A percentile compares a stretch with the other conserved stretches of the same genome.
These are phyloP conservation scores for Pyricularia grisea DNA, from an alignment of 2,329 filamentous ascomycete species.

Conservation along the genomic window DNA sequence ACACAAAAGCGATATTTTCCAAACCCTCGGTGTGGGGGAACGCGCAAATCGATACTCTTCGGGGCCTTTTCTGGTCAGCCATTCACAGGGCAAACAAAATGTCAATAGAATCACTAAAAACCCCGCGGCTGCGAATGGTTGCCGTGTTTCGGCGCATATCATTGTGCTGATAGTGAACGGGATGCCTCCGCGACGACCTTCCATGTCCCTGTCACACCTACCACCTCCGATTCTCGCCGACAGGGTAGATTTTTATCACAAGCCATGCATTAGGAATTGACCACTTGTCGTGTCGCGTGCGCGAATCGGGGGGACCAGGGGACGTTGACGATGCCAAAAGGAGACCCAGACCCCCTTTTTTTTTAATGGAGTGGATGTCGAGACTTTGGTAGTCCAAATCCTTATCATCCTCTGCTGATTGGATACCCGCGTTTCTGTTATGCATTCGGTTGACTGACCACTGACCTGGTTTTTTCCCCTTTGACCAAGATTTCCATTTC, in stretches of 20 bases:
- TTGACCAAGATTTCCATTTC: background rate
- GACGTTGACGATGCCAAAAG: background rate
- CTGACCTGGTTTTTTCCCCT: background rate
- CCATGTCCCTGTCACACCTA: background rate
- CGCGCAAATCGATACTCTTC: background rate
- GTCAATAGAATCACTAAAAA: background rate
- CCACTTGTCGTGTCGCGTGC: background rate
- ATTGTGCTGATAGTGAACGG: background rate
- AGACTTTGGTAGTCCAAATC: background rate
- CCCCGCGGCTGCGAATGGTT: background rate
- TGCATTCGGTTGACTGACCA: constrained; percentile 4
- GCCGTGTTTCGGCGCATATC: background rate
- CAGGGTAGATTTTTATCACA: background rate
- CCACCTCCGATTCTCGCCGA: background rate
- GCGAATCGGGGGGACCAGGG: background rate
- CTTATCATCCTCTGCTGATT: constrained; percentile 5
- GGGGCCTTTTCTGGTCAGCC: background rate
- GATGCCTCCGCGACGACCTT: background rate
- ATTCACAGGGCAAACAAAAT: background rate
- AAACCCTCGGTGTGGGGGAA: background rate
- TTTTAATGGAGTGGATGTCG: background rate
- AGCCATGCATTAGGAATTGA: background rate
- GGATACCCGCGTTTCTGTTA: constrained; percentile 3
- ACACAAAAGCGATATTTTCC: background rate
- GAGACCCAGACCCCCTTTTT: background rate